Evolutionary conservation across 805 yeast genomes (phyloP).

Genomic region (Suhomyces prunicola): DNA sequence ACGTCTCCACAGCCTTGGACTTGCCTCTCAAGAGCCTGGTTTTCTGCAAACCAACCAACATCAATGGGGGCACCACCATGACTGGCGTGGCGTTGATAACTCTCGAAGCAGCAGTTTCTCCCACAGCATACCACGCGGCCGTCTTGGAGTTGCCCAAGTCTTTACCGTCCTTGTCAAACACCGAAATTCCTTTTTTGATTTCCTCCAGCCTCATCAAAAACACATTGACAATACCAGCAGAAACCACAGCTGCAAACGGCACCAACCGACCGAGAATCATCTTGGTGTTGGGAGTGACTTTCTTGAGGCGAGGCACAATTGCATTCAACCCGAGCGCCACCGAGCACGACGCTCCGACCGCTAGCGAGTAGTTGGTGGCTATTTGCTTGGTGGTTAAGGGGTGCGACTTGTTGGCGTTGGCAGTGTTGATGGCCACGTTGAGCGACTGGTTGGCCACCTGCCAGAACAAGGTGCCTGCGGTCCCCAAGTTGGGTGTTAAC

Average conservation of each 20-base stretch:
- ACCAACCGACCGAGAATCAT: constrained; percentile 79
- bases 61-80: constrained; percentile 93
- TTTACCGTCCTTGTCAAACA: constrained; percentile 60
- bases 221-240: constrained; percentile 96
- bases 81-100: constrained; percentile 96
- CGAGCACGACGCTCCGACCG: constrained; percentile 91
- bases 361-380: constrained; percentile 74
- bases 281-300: constrained; percentile 65
- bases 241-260: constrained; percentile 97
- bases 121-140: constrained; percentile 92
- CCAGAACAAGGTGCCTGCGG: constrained; percentile 93
- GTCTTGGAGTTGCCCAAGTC: constrained; percentile 66
- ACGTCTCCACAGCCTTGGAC: constrained; percentile 59
- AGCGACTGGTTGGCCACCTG: constrained; percentile 96
- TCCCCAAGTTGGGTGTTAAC: constrained; percentile 92
- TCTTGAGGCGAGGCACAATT: constrained; percentile 79
- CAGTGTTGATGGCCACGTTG: constrained; percentile 94
- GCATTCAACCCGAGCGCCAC: constrained; percentile 93
- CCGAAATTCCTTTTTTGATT: constrained; percentile 77
- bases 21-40: constrained; percentile 61
- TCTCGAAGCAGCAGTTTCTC: constrained; percentile 93
- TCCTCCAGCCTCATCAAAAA: constrained; percentile 96
- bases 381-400: constrained; percentile 80
- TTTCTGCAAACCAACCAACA: constrained; percentile 74
- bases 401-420: constrained; percentile 93